Evolutionary conservation across 306 rosid genomes (phyloP).

Genomic region (Fragaria ananassa): DNA sequence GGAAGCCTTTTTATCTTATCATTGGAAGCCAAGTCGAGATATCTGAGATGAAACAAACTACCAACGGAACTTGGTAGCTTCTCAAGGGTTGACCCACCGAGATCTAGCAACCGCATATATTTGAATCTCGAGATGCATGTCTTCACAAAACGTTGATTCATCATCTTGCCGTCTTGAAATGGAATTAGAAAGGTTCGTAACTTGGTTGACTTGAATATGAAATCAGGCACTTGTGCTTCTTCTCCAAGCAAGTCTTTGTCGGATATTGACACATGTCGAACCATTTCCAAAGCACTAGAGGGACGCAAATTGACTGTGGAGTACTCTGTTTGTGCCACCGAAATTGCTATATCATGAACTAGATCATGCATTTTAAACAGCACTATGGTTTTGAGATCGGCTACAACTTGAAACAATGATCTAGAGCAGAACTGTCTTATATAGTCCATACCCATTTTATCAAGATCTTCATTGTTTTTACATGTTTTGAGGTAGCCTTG

Average conservation of each 20-base stretch:
- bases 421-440: neutral
- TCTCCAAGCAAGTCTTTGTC: neutral
- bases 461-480: neutral
- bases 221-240: neutral
- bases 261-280: neutral
- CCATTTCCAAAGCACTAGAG: neutral
- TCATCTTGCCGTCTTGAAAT: too few relatives aligned
- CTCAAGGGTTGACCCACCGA: neutral
- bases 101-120: too few relatives aligned
- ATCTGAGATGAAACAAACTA: conserved; percentile 8
- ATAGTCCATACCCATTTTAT: neutral
- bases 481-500: conserved; percentile 3
- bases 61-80: conserved; percentile 4
- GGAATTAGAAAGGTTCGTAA: neutral
- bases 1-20: neutral
- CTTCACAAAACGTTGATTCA: too few relatives aligned
- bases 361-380: too few relatives aligned
- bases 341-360: too few relatives aligned
- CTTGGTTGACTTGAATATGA: neutral
- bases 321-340: too few relatives aligned
- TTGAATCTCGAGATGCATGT: too few relatives aligned
- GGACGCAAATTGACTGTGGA: too few relatives aligned
- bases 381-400: too few relatives aligned
- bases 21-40: neutral
- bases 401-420: too few relatives aligned